Evolutionary conservation across 2,329 filamentous ascomycete species (phyloP).

Genomic region (Epichloe sp.): DNA sequence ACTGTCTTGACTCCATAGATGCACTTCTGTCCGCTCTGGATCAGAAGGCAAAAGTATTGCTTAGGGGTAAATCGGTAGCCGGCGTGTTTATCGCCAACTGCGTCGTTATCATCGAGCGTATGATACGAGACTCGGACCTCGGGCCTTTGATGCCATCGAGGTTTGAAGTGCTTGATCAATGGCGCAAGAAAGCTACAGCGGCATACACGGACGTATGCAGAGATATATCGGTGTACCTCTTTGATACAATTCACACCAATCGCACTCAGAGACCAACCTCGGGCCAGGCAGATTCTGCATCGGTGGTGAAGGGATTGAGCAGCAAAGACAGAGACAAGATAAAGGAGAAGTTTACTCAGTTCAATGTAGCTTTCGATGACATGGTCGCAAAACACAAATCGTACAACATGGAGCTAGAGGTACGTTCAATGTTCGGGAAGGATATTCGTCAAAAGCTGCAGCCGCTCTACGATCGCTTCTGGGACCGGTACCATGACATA

Average conservation of each 20-base stretch:
- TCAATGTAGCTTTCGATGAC: constrained; percentile 85
- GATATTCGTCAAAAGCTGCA: constrained; percentile 89
- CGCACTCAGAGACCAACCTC: constrained; percentile 60
- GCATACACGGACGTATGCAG: constrained; percentile 81
- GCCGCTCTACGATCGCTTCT: constrained; percentile 88
- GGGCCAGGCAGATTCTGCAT: constrained; percentile 62
- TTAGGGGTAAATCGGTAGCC: constrained; percentile 65
- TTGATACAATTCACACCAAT: constrained; percentile 87
- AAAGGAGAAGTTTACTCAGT: constrained; percentile 88
- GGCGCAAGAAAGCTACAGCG: constrained; percentile 74
- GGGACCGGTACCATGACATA: constrained; percentile 93
- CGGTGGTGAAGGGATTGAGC: constrained; percentile 68
- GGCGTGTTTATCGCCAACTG: constrained; percentile 90
- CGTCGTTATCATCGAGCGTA: constrained; percentile 69
- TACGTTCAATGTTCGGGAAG: constrained; percentile 63
- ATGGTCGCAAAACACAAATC: constrained; percentile 70
- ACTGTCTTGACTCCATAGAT: constrained; percentile 81
- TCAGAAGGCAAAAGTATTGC: constrained; percentile 54
- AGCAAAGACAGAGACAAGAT: constrained; percentile 93
- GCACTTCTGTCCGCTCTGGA: constrained; percentile 64
- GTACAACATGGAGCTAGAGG: constrained; percentile 83
- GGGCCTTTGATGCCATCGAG: constrained; percentile 54
- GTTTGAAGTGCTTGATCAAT: constrained; percentile 58
- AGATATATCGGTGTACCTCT: constrained; percentile 70
- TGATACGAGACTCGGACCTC: constrained; percentile 72